phyloP scores from a whole-genome alignment of 768 basidiomycete genomes.

The Hirschioporus abietinus region DNA sequence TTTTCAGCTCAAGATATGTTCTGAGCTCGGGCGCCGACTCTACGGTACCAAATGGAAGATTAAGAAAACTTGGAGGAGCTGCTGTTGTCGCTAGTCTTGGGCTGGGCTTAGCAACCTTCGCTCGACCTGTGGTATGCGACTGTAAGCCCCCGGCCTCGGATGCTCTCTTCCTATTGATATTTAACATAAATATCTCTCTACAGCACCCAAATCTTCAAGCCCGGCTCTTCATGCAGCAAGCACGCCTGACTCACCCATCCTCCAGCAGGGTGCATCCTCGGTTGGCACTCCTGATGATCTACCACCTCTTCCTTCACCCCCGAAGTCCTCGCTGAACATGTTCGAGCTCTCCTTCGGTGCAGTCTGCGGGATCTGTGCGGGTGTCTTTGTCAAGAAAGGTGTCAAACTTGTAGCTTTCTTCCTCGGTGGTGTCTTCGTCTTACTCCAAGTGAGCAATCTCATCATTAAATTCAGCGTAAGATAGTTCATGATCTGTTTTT shows the following conservation, averaged over 20 bases:
- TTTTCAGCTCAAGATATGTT: neutral
- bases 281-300: neutral
- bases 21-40: neutral
- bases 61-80: neutral
- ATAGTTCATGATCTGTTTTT: constrained; percentile 4
- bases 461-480: neutral
- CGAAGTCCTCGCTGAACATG: constrained; percentile 67
- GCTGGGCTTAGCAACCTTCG: neutral
- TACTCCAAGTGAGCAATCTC: constrained; percentile 69
- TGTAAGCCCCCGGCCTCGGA: neutral
- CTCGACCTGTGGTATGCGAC: neutral
- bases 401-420: constrained; percentile 75
- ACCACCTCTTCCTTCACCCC: constrained; percentile 43
- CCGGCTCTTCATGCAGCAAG: neutral
- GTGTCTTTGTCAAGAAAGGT: constrained; percentile 96
- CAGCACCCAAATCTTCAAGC: neutral
- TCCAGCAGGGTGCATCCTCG: neutral
- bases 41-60: neutral
- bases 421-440: constrained; percentile 85
- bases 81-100: neutral
- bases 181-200: neutral
- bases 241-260: neutral
- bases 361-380: constrained; percentile 81
- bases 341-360: constrained; percentile 88
- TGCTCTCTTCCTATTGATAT: neutral